Conservation (phyloP, 306 rosid genomes). For the Lathyrus oleraceus region DNA sequence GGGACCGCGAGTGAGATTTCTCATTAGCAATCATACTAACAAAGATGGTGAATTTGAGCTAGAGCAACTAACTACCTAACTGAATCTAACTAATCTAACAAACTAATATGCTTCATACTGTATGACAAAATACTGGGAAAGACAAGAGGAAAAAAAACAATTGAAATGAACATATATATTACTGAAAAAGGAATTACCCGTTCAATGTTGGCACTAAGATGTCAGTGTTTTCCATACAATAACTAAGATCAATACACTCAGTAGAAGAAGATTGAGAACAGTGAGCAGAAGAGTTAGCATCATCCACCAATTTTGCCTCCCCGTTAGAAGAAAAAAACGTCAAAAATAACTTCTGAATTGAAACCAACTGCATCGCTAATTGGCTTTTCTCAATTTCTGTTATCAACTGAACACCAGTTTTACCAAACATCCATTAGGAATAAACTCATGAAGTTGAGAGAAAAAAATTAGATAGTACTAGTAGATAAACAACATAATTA, state of each 20-base stretch:
- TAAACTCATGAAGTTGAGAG: background rate
- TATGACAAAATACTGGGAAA: background rate
- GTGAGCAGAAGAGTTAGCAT: constrained; percentile 31
- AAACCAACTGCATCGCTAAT: constrained; percentile 57
- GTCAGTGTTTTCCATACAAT: constrained; percentile 67
- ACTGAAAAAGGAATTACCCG: constrained; percentile 52
- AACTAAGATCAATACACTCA: constrained; percentile 71
- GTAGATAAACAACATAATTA: background rate
- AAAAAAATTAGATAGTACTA: background rate
- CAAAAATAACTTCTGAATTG: constrained; percentile 72
- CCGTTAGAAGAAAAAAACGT: constrained; percentile 45
- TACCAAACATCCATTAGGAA: background rate
- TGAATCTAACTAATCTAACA: background rate
- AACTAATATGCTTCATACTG: background rate
- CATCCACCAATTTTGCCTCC: constrained; percentile 23
- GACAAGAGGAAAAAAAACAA: background rate
- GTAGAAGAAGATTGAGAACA: constrained; percentile 39
- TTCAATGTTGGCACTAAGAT: constrained; percentile 79
- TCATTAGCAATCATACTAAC: background rate
- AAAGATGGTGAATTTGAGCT: constrained; percentile 2
- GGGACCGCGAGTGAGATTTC: background rate
- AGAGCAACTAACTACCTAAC: background rate
- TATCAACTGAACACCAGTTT: constrained; percentile 55
- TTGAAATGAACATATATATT: background rate
- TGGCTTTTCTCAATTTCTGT: constrained; percentile 51